Conservation (phyloP, 148 eudicot genomes). For the Fagopyrum tataricum region DNA sequence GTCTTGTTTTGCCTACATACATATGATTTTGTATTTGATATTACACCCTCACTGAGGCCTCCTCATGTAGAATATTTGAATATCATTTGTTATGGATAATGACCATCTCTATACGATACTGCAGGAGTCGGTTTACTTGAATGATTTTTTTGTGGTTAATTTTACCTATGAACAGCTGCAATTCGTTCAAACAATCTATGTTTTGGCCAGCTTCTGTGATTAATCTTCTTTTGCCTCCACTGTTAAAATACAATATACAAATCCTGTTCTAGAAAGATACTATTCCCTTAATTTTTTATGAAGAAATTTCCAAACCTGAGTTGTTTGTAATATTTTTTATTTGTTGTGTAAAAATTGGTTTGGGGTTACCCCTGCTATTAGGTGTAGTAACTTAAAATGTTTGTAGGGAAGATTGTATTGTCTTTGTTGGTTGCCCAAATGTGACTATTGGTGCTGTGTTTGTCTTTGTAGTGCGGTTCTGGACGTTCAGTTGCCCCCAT, state of each 20-base stretch:
- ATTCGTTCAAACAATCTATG: background rate
- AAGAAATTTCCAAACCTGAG: background rate
- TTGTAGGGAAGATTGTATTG: background rate
- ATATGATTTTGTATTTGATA: slow-evolving; percentile 8
- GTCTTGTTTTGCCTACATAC: background rate
- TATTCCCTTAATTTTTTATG: background rate
- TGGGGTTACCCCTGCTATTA: background rate
- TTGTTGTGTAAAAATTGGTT: background rate
- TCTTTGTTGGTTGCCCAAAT: background rate
- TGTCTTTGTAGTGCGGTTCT: slow-evolving; percentile 46
- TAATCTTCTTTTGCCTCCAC: background rate
- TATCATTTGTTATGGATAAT: background rate
- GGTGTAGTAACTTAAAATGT: background rate
- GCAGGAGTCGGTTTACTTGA: background rate
- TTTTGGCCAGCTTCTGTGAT: background rate
- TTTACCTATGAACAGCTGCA: background rate
- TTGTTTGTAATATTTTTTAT: background rate
- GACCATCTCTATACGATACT: background rate
- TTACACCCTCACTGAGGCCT: background rate
- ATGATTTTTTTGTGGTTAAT: background rate
- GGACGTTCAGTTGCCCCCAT: slow-evolving; percentile 72
- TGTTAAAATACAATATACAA: background rate
- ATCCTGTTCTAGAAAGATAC: background rate
- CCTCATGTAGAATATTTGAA: background rate
- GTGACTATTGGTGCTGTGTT: background rate